Evolutionary conservation across 2,329 filamentous ascomycete genomes (phyloP).

Genomic region (Periconia macrospinosa): DNA sequence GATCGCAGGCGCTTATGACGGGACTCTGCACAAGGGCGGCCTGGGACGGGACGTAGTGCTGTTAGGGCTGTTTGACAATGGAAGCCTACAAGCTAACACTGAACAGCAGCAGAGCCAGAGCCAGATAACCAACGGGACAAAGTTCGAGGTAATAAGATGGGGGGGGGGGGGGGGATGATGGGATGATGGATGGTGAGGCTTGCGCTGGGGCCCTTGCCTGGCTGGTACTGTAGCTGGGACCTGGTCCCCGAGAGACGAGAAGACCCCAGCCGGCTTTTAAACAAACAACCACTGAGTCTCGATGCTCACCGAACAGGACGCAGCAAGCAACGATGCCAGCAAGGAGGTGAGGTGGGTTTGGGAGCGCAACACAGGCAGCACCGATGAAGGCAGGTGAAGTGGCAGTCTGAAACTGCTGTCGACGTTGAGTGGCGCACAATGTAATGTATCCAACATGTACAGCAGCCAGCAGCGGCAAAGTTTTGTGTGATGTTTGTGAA

Average conservation of each 20-base stretch:
- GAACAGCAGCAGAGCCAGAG: no score
- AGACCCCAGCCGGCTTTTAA: slow-evolving; percentile 30
- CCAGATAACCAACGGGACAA: slow-evolving; percentile 18
- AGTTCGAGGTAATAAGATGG: slow-evolving; percentile 30
- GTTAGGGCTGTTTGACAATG: slow-evolving; percentile 12
- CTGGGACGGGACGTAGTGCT: slow-evolving; percentile 23
- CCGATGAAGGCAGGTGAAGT: slow-evolving; percentile 31
- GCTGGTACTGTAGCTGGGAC: no score
- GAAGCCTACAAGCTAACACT: neutral
- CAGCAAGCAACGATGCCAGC: slow-evolving; percentile 2
- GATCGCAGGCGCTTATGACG: slow-evolving; percentile 37
- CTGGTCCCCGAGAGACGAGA: slow-evolving; percentile 20
- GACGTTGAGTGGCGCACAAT: slow-evolving; percentile 32
- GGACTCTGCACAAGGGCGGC: slow-evolving; percentile 24
- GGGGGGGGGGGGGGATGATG: slow-evolving; percentile 29
- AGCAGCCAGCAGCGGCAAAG: slow-evolving; percentile 27
- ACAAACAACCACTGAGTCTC: slow-evolving; percentile 16
- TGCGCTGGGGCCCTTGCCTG: slow-evolving; percentile 36
- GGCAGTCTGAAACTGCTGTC: slow-evolving; percentile 36
- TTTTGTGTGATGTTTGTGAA: slow-evolving; percentile 31
- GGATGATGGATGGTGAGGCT: slow-evolving; percentile 18
- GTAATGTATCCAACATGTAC: no score
- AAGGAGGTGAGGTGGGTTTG: slow-evolving; percentile 16
- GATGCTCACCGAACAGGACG: slow-evolving; percentile 19
- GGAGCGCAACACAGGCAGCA: slow-evolving; percentile 29